These are phyloP conservation scores for Quercus phellos DNA, from an alignment of 331 rosid species.

Conservation along the genomic window DNA sequence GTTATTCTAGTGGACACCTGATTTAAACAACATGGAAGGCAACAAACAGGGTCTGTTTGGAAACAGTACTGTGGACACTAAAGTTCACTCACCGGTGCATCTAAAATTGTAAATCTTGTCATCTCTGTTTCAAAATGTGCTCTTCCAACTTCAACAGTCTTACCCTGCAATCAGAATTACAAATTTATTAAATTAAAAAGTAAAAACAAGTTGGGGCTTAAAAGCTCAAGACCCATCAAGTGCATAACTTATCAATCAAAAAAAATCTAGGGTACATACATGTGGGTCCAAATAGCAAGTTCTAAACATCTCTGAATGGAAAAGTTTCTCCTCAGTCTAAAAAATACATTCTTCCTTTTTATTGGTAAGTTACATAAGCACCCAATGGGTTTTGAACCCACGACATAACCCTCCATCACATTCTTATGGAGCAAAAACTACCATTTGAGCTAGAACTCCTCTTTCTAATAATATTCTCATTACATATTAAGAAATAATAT, in stretches of 20 bases:
- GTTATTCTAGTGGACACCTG: slow-evolving; percentile 1
- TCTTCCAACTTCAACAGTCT: slow-evolving; percentile 97
- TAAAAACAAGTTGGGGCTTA: not conserved
- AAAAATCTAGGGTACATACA: not conserved
- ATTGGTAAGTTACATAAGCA: too few species aligned
- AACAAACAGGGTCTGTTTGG: not conserved
- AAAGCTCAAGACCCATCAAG: too few species aligned
- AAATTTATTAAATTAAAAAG: not conserved
- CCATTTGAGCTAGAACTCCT: not conserved
- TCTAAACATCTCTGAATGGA: slow-evolving; percentile 15
- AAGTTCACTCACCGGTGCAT: slow-evolving; percentile 83
- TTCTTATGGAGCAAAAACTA: too few species aligned
- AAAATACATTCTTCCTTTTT: too few species aligned
- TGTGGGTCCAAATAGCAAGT: not conserved
- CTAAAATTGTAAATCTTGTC: slow-evolving; percentile 87
- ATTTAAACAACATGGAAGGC: not conserved
- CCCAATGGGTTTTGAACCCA: too few species aligned
- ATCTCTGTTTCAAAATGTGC: slow-evolving; percentile 94
- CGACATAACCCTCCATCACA: too few species aligned
- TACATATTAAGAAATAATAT: not conserved
- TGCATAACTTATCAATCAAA: too few species aligned
- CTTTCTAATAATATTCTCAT: not conserved
- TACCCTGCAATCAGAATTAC: slow-evolving; percentile 56
- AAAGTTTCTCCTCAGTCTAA: not conserved
- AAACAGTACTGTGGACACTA: slow-evolving; percentile 9